phyloP scores from a whole-genome alignment of 73 alveolate species.

The Blepharisma stoltei region DNA sequence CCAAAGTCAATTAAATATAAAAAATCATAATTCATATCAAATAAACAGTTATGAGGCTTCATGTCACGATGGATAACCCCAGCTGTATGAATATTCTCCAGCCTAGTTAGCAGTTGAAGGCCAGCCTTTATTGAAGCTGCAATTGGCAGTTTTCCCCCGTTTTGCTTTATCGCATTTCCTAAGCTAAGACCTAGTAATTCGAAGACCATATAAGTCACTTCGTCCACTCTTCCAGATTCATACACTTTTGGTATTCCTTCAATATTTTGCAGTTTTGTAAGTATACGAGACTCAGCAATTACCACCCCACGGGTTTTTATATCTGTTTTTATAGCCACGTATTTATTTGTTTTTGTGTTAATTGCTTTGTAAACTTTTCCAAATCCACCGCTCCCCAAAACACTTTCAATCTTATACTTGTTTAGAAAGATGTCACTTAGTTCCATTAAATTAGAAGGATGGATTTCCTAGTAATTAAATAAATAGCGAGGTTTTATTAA shows the following conservation, averaged over 20 bases:
- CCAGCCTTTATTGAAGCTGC: not conserved
- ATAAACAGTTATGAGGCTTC: conserved; percentile 10
- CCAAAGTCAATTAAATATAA: conserved; percentile 84
- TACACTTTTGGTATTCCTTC: conserved; percentile 27
- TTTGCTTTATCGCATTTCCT: not conserved
- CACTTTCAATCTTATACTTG: not conserved
- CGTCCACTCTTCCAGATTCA: not conserved
- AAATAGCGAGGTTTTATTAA: no score
- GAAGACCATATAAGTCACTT: conserved; percentile 3
- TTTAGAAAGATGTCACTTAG: not conserved
- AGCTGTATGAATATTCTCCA: conserved; percentile 1
- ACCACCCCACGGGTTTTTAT: conserved; percentile 6
- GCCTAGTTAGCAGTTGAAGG: conserved; percentile 2
- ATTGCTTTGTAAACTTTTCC: conserved; percentile 23
- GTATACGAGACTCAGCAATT: not conserved
- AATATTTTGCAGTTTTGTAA: not conserved
- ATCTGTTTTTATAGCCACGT: conserved; percentile 7
- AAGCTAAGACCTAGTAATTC: conserved; percentile 5
- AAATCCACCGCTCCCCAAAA: conserved; percentile 23
- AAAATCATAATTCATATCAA: conserved; percentile 41
- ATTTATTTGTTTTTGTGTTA: not conserved
- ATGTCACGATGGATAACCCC: conserved; percentile 7
- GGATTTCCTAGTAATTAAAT: no score
- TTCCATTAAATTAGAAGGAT: not conserved
- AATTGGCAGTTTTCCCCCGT: not conserved